Percentiles rank a stretch among this genome's conserved stretches.
Evolutionary conservation across 2,329 filamentous ascomycete species (phyloP).

Genomic region (Fusarium bulbicola): DNA sequence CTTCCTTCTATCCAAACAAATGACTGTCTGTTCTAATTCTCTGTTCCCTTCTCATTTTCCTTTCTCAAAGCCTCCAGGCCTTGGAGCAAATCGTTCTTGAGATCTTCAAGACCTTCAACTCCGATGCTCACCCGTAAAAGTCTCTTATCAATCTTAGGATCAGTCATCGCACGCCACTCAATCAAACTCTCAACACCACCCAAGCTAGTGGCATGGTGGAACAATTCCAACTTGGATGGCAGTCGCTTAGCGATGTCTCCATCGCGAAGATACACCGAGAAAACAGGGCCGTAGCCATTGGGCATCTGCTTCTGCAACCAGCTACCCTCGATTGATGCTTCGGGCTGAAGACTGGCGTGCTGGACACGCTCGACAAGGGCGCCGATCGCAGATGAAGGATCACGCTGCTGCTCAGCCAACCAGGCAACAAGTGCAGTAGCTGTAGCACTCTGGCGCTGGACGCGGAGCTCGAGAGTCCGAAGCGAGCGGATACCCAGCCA

Average conservation of each 20-base stretch:
- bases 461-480: conserved; percentile 84
- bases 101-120: conserved; percentile 85
- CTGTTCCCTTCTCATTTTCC: not conserved
- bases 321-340: conserved; percentile 62
- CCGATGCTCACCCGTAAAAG: conserved; percentile 86
- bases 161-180: conserved; percentile 94
- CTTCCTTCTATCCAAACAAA: not conserved
- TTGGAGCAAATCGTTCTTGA: conserved; percentile 76
- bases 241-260: conserved; percentile 70
- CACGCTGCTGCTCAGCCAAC: conserved; percentile 64
- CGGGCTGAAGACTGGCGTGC: conserved; percentile 83
- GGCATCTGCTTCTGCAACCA: conserved; percentile 94
- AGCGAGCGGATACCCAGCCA: conserved; percentile 91
- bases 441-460: conserved; percentile 78
- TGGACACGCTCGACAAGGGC: conserved; percentile 68
- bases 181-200: conserved; percentile 96
- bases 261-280: conserved; percentile 74
- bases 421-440: conserved; percentile 76
- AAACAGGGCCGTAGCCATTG: conserved; percentile 88
- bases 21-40: not conserved
- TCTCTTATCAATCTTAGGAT: conserved; percentile 74
- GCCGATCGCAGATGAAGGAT: conserved; percentile 54
- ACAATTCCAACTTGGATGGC: conserved; percentile 81
- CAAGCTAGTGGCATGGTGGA: conserved; percentile 94
- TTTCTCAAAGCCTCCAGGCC: conserved; percentile 67